Percentiles rank a stretch among this genome's conserved stretches.
phyloP scores from a whole-genome alignment of 805 yeast genomes.

The Komagataella phaffii region DNA sequence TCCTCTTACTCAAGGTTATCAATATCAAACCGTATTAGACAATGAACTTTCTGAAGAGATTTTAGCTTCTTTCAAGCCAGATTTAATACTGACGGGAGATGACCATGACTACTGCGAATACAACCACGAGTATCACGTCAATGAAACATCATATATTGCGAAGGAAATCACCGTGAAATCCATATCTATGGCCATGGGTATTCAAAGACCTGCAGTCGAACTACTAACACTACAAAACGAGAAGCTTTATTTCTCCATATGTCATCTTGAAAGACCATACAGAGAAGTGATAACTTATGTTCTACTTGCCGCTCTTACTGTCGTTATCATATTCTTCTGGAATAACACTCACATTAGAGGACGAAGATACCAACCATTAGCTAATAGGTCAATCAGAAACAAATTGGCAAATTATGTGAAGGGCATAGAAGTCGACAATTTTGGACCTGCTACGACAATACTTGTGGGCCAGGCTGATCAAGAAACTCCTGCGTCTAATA shows the following conservation, averaged over 20 bases:
- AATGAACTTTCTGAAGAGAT: slow-evolving; percentile 42
- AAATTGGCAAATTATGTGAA: not conserved
- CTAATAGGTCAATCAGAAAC: not conserved
- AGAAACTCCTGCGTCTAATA: not conserved
- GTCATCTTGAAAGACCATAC: slow-evolving; percentile 34
- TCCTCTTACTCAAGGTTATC: slow-evolving; percentile 64
- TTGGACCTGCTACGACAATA: not conserved
- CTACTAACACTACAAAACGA: slow-evolving; percentile 11
- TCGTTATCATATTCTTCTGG: slow-evolving; percentile 3
- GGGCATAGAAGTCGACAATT: not conserved
- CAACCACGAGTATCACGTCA: slow-evolving; percentile 27
- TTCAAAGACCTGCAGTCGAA: slow-evolving; percentile 20
- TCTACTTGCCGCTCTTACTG: slow-evolving; percentile 17
- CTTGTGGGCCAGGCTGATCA: not conserved
- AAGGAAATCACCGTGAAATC: slow-evolving; percentile 77
- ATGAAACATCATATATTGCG: not conserved
- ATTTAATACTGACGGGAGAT: slow-evolving; percentile 76
- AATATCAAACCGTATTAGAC: slow-evolving; percentile 79
- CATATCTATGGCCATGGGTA: slow-evolving; percentile 87
- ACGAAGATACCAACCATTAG: not conserved
- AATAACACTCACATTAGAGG: not conserved
- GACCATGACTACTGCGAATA: slow-evolving; percentile 93
- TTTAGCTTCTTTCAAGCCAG: slow-evolving; percentile 46
- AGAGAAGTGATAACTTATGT: slow-evolving; percentile 24
- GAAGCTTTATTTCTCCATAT: slow-evolving; percentile 19